Percentiles rank a stretch among this genome's conserved stretches.
phyloP scores from a whole-genome alignment of 805 yeast genomes.

The Candida easanensis region DNA sequence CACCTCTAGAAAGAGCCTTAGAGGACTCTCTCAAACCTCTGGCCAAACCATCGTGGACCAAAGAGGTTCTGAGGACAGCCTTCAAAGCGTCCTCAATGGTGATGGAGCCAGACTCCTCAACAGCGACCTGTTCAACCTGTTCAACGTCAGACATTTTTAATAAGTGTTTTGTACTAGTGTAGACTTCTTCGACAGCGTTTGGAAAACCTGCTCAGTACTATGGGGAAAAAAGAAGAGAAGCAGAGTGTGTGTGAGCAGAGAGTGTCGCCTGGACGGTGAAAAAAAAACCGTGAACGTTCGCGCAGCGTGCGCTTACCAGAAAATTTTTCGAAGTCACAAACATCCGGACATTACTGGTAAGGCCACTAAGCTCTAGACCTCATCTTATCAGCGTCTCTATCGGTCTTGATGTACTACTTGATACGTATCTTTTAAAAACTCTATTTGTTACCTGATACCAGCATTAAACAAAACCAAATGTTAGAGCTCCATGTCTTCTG shows the following conservation, averaged over 20 bases:
- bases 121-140: conserved; percentile 81
- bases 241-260: background rate
- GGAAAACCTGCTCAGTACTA: conserved; percentile 54
- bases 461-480: background rate
- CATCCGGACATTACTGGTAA: conserved; percentile 10
- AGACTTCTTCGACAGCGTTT: conserved; percentile 72
- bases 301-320: conserved; percentile 7
- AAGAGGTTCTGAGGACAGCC: conserved; percentile 96
- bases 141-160: conserved; percentile 81
- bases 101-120: conserved; percentile 83
- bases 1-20: conserved; percentile 96
- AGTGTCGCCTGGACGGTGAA: background rate
- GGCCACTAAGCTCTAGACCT: no score
- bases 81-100: conserved; percentile 98
- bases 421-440: no score
- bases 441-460: no score
- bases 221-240: conserved; percentile 4
- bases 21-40: conserved; percentile 99
- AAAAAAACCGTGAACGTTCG: background rate
- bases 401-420: no score
- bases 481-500: conserved; percentile 32
- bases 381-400: no score
- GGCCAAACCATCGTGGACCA: conserved; percentile 99
- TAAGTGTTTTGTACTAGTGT: conserved; percentile 21
- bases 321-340: conserved; percentile 19